These are phyloP conservation scores for Vachellia collinsii DNA, from an alignment of 306 rosid genomes.

Conservation along the genomic window DNA sequence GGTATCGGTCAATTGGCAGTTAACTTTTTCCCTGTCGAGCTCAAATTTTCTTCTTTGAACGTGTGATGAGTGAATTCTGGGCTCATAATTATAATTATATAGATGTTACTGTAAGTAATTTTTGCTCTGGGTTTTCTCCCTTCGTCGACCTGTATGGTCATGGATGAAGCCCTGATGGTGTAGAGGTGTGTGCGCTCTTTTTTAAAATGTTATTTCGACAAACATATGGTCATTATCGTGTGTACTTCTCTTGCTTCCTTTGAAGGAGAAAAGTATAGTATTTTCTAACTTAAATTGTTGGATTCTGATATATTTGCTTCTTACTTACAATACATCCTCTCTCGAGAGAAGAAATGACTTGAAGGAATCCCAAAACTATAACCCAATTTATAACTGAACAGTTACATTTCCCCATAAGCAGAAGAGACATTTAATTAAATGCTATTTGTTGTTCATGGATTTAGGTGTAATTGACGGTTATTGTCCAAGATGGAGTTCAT, in stretches of 20 bases:
- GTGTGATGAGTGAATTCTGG: background rate
- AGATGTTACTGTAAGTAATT: no score
- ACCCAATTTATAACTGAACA: background rate
- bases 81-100: background rate
- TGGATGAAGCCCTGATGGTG: no score
- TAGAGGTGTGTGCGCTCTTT: no score
- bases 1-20: background rate
- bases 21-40: background rate
- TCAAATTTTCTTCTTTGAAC: background rate
- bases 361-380: background rate
- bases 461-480: background rate
- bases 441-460: background rate
- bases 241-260: background rate
- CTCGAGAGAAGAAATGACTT: background rate
- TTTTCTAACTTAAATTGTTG: background rate
- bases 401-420: background rate
- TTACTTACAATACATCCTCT: background rate
- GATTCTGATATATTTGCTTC: background rate
- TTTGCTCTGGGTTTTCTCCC: no score
- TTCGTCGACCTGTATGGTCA: no score
- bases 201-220: no score
- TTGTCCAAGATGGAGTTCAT: slow-evolving; percentile 1
- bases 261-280: background rate
- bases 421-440: background rate
- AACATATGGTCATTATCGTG: background rate